These are phyloP conservation scores for Apophysomyces trapeziformis DNA, from an alignment of 371 early-diverging fungal species.

Conservation along the genomic window DNA sequence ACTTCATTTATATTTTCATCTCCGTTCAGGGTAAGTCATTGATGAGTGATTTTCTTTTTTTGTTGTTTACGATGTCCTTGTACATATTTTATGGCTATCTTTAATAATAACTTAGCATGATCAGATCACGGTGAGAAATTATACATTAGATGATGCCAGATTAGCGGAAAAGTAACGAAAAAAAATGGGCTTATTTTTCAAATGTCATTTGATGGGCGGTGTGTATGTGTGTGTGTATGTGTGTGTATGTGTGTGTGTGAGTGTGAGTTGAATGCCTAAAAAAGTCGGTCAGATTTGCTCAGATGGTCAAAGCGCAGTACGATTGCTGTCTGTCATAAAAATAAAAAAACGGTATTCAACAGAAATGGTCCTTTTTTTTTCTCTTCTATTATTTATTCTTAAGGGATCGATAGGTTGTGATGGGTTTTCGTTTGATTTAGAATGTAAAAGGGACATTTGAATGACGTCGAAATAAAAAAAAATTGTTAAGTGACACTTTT, in stretches of 20 bases:
- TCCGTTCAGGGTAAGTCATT: neutral
- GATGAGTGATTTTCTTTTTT: neutral
- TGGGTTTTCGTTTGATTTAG: no score
- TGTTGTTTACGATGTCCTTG: neutral
- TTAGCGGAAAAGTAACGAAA: neutral
- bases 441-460: no score
- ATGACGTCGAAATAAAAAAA: no score
- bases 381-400: neutral
- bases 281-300: slow-evolving; percentile 10
- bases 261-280: neutral
- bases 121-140: neutral
- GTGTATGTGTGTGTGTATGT: neutral
- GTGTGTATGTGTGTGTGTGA: neutral
- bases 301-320: slow-evolving; percentile 10
- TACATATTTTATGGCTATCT: neutral
- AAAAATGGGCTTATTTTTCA: slow-evolving; percentile 12
- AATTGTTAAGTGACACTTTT: no score
- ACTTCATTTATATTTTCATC: slow-evolving; percentile 3
- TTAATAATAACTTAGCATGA: neutral
- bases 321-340: neutral
- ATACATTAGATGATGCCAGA: neutral
- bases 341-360: no score
- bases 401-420: no score
- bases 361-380: neutral
- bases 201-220: slow-evolving; percentile 1